Conservation (phyloP, 2,329 filamentous ascomycete genomes). For the Penicillium italicum region DNA sequence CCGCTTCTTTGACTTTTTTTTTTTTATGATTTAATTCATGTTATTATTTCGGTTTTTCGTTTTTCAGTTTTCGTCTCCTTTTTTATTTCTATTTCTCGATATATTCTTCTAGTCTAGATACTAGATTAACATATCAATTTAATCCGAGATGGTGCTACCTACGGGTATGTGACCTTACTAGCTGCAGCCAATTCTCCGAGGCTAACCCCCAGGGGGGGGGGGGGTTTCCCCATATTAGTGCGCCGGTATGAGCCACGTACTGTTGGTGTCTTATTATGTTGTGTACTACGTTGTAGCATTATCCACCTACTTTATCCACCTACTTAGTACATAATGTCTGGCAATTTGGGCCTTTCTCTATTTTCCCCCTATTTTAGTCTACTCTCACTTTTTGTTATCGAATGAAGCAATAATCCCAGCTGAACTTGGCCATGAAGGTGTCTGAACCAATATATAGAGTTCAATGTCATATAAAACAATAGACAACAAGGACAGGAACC, state of each 20-base stretch:
- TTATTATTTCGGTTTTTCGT: neutral
- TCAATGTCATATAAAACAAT: too few relatives aligned
- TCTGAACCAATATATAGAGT: too few relatives aligned
- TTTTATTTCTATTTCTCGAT: neutral
- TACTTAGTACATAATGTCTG: neutral
- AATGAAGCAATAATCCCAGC: neutral
- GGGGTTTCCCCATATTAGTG: too few relatives aligned
- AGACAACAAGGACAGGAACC: too few relatives aligned
- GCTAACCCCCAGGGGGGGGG: neutral
- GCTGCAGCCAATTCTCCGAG: conserved; percentile 2
- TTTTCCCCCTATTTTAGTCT: neutral
- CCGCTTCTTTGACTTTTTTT: neutral
- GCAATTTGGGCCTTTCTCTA: neutral
- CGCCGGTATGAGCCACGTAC: neutral
- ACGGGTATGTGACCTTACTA: neutral
- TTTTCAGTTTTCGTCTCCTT: too few relatives aligned
- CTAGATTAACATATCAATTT: neutral
- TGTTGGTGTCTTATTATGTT: neutral
- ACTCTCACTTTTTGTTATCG: neutral
- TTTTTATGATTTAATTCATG: too few relatives aligned
- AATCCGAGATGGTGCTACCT: neutral
- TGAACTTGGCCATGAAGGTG: neutral
- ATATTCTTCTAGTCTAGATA: neutral
- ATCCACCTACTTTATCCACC: neutral
- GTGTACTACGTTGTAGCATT: too few relatives aligned